Conservation (phyloP, 2,329 filamentous ascomycete genomes). For the Reticulascus tulasneorum region DNA sequence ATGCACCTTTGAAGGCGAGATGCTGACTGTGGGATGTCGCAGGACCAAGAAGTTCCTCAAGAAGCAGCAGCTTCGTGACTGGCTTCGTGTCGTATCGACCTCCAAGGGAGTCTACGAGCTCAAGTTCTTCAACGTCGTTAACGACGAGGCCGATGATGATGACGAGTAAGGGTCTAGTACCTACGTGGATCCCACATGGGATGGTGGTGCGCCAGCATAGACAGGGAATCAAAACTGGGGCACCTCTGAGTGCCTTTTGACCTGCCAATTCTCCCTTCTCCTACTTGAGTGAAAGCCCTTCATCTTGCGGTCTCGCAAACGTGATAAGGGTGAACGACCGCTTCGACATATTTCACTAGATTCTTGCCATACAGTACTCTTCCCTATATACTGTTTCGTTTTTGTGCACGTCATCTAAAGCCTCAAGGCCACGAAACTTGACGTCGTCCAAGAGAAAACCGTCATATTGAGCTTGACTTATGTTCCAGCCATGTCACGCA, state of each 20-base stretch:
- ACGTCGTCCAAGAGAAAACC: too few species aligned
- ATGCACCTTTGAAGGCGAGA: neutral
- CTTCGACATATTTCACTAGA: too few species aligned
- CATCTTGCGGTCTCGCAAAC: too few species aligned
- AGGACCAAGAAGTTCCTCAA: conserved; percentile 99
- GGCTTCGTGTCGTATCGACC: conserved; percentile 97
- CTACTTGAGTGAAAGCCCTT: too few species aligned
- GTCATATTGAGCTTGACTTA: too few species aligned
- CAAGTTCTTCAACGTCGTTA: conserved; percentile 99
- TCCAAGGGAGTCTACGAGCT: conserved; percentile 98
- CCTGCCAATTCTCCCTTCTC: conserved; percentile 6
- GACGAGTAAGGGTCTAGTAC: conserved; percentile 74
- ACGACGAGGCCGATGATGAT: conserved; percentile 96
- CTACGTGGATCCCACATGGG: conserved; percentile 13
- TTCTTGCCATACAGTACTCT: too few species aligned
- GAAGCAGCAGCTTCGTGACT: conserved; percentile 99
- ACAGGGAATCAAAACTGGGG: conserved; percentile 14
- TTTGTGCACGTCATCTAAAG: too few species aligned
- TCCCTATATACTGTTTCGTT: too few species aligned
- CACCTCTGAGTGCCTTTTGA: conserved; percentile 16
- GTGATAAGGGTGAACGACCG: too few species aligned
- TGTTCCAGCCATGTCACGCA: too few species aligned
- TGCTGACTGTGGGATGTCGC: conserved; percentile 23
- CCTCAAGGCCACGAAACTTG: too few species aligned
- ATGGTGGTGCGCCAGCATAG: conserved; percentile 13